Evolutionary conservation across 352 stramenopile genomes (phyloP).

Genomic region (Pythium vanterpoolii): DNA sequence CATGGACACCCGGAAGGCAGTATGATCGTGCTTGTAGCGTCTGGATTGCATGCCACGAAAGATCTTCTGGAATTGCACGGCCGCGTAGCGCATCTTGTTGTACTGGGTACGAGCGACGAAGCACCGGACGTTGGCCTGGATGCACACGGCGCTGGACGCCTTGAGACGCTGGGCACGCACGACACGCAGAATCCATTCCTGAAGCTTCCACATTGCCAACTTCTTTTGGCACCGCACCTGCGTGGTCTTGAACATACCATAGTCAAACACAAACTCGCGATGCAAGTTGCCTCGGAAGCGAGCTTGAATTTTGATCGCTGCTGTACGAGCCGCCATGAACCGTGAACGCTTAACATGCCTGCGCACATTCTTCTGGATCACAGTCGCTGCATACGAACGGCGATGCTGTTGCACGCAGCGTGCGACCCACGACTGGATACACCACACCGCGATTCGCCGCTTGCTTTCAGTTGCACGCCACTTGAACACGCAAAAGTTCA

Average conservation of each 20-base stretch:
- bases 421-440: conserved; percentile 15
- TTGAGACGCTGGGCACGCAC: neutral
- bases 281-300: conserved; percentile 34
- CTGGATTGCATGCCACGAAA: conserved; percentile 14
- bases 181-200: conserved; percentile 6
- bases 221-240: conserved; percentile 9
- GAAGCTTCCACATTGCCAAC: conserved; percentile 20
- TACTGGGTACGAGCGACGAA: conserved; percentile 5
- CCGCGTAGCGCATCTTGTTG: neutral
- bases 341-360: neutral
- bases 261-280: conserved; percentile 38
- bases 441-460: conserved; percentile 15
- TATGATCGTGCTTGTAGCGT: conserved; percentile 6
- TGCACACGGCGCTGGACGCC: neutral
- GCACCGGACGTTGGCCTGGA: conserved; percentile 5
- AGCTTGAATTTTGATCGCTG: conserved; percentile 27
- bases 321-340: neutral
- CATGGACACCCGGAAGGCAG: conserved; percentile 1
- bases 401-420: conserved; percentile 1
- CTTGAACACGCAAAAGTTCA: conserved; percentile 21
- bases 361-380: conserved; percentile 21
- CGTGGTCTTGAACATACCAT: conserved; percentile 27
- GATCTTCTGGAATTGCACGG: conserved; percentile 9
- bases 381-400: neutral
- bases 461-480: conserved; percentile 3